Conservation (phyloP, 169 alveolate species). For the Plasmodium ovale region DNA sequence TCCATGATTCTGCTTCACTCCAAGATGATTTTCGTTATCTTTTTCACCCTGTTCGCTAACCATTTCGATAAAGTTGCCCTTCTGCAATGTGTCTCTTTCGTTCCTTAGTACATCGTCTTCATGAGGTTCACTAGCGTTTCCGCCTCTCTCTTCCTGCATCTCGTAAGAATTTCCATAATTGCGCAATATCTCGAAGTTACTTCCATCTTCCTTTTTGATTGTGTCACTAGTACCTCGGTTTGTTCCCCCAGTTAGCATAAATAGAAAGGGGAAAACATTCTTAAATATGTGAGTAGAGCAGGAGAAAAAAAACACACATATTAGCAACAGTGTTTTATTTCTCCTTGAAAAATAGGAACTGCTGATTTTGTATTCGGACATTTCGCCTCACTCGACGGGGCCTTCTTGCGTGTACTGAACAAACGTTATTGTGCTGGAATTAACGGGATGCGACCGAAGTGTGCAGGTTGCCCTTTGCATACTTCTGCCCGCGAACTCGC, state of each 20-base stretch:
- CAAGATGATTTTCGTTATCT: background rate
- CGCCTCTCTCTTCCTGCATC: too few species aligned
- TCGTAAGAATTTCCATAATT: too few species aligned
- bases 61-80: too few species aligned
- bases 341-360: conserved; percentile 43
- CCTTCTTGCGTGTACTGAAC: too few species aligned
- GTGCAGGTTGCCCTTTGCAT: too few species aligned
- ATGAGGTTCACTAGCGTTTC: too few species aligned
- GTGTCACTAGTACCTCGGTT: background rate
- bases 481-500: too few species aligned
- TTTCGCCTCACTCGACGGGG: background rate
- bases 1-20: background rate
- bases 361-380: conserved; percentile 65
- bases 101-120: too few species aligned
- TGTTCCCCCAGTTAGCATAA: conserved; percentile 47
- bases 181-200: too few species aligned
- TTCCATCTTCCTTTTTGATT: background rate
- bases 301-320: conserved; percentile 66
- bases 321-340: conserved; percentile 26
- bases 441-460: too few species aligned
- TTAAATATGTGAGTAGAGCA: conserved; percentile 70
- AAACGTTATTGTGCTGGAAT: too few species aligned
- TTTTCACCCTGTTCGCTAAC: background rate
- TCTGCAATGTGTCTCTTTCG: too few species aligned
- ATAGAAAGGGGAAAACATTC: conserved; percentile 59